A percentile compares a stretch with the other conserved stretches of the same genome.
phyloP scores from a whole-genome alignment of 2,329 filamentous ascomycete genomes.

The Tolypocladium nubicola region DNA sequence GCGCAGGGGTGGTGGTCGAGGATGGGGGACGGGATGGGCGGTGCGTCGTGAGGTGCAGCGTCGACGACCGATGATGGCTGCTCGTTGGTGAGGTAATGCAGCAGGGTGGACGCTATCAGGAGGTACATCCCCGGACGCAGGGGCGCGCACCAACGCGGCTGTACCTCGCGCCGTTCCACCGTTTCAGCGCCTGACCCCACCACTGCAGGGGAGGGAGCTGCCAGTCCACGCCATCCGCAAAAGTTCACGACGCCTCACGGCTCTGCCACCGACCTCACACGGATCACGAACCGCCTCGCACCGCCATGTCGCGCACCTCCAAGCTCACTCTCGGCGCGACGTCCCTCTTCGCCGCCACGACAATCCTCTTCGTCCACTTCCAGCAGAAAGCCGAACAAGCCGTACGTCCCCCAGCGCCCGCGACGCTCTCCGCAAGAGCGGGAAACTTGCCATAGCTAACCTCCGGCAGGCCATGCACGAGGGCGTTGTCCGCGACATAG shows the following conservation, averaged over 20 bases:
- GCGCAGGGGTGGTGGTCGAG: background rate
- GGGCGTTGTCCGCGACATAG: slow-evolving; percentile 88
- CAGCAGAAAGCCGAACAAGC: slow-evolving; percentile 75
- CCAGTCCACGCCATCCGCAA: background rate
- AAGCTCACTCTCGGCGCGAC: slow-evolving; percentile 77
- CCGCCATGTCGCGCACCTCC: slow-evolving; percentile 74
- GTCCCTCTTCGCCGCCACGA: slow-evolving; percentile 62
- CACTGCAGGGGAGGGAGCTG: background rate
- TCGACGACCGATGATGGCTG: background rate
- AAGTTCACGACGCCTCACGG: background rate
- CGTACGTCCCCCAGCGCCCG: slow-evolving; percentile 37
- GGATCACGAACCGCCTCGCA: background rate
- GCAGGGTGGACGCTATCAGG: background rate
- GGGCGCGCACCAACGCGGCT: background rate
- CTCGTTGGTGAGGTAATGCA: background rate
- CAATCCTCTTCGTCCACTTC: slow-evolving; percentile 80
- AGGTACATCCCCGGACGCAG: background rate
- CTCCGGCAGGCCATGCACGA: slow-evolving; percentile 75
- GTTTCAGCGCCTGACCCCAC: background rate
- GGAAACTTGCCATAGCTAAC: background rate
- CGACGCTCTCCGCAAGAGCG: background rate
- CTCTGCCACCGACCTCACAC: background rate
- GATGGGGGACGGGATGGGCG: background rate
- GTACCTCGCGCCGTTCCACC: background rate
- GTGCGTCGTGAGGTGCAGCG: background rate